These are phyloP conservation scores for Boehmeria nivea DNA, from an alignment of 306 rosid species.

Conservation along the genomic window DNA sequence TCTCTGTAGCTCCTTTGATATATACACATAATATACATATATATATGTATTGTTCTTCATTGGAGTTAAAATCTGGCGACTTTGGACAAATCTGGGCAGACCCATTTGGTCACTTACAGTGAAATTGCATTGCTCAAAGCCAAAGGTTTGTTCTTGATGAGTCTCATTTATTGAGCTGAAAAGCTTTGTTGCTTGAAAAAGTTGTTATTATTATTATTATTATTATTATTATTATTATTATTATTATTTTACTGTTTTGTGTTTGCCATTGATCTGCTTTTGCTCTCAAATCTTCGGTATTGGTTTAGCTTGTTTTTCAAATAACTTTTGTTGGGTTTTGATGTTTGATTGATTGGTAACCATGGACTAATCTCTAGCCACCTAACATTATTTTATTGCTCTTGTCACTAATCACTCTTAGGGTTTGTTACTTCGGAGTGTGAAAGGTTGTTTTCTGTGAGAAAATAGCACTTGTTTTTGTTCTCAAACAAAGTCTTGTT, in stretches of 20 bases:
- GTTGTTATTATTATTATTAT: too few species aligned
- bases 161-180: constrained; percentile 18
- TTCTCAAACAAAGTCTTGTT: background rate
- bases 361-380: constrained; percentile 23
- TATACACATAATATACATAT: background rate
- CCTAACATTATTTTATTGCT: constrained; percentile 6
- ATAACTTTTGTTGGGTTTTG: constrained; percentile 24
- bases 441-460: constrained; percentile 14
- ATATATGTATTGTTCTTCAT: background rate
- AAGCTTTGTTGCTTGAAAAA: too few species aligned
- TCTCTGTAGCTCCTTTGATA: constrained; percentile 6
- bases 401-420: constrained; percentile 19
- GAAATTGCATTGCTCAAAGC: constrained; percentile 13
- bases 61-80: constrained; percentile 19
- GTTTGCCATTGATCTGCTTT: constrained; percentile 28
- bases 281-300: constrained; percentile 21
- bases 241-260: constrained; percentile 1
- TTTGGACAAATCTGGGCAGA: constrained; percentile 28
- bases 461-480: constrained; percentile 6
- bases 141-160: constrained; percentile 47
- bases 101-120: constrained; percentile 40
- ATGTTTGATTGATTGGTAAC: constrained; percentile 35
- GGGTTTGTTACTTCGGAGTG: constrained; percentile 26
- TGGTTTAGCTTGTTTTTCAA: constrained; percentile 17
- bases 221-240: too few species aligned